Evolutionary conservation across 805 yeast genomes (phyloP).

Genomic region (Pichia insulana): DNA sequence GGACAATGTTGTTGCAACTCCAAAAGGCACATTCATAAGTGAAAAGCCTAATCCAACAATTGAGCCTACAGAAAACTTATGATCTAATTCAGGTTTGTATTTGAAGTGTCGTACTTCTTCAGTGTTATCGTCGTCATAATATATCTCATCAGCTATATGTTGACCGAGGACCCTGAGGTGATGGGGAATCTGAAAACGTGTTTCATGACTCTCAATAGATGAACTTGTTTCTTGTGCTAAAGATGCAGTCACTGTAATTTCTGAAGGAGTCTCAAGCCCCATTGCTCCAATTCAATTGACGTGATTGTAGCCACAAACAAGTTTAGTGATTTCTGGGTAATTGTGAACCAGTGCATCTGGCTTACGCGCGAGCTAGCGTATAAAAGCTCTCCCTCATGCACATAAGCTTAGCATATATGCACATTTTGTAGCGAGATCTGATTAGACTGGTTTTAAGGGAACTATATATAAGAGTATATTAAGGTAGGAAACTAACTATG

Average conservation of each 20-base stretch:
- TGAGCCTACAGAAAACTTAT: slow-evolving; percentile 60
- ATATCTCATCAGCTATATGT: slow-evolving; percentile 25
- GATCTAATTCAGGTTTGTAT: slow-evolving; percentile 62
- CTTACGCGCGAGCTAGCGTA: too few relatives aligned
- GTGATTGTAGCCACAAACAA: too few relatives aligned
- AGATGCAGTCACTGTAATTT: neutral
- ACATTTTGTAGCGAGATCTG: neutral
- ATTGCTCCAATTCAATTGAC: neutral
- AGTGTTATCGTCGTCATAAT: slow-evolving; percentile 36
- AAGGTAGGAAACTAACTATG: too few relatives aligned
- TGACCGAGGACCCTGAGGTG: slow-evolving; percentile 15
- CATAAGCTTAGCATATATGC: neutral
- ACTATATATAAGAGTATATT: too few relatives aligned
- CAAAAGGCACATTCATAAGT: slow-evolving; percentile 75
- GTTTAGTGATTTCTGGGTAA: too few relatives aligned
- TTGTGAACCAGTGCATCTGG: too few relatives aligned
- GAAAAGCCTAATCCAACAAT: slow-evolving; percentile 75
- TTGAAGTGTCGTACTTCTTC: slow-evolving; percentile 64
- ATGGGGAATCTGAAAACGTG: slow-evolving; percentile 10
- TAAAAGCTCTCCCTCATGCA: too few relatives aligned
- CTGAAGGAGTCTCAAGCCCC: neutral
- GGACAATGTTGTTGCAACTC: slow-evolving; percentile 64
- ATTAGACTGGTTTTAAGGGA: too few relatives aligned
- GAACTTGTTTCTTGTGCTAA: neutral
- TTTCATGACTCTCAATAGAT: neutral